These are phyloP conservation scores for Eimeria sp. DNA, from an alignment of 169 alveolate genomes.

Conservation along the genomic window DNA sequence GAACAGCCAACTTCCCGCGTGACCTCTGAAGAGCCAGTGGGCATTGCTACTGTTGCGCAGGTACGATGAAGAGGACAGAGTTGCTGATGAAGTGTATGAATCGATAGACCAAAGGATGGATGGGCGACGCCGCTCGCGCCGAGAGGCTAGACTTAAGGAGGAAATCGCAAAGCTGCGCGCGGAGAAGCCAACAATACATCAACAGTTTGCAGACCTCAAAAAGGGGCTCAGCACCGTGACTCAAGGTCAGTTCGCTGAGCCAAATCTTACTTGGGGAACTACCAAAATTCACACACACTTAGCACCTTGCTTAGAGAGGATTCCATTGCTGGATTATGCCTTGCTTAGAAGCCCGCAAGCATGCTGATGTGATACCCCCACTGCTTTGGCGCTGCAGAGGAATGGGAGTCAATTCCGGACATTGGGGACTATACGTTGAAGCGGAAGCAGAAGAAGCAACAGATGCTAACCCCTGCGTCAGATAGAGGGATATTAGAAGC, in stretches of 20 bases:
- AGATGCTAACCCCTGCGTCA: conserved; percentile 76
- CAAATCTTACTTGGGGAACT: neutral
- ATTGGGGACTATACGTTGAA: conserved; percentile 94
- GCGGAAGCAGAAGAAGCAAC: conserved; percentile 92
- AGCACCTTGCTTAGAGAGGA: neutral
- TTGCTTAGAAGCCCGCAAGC: neutral
- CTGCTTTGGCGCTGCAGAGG: conserved; percentile 87
- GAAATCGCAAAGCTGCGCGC: conserved; percentile 93
- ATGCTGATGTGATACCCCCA: neutral
- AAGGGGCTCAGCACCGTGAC: conserved; percentile 85
- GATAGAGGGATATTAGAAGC: conserved; percentile 77
- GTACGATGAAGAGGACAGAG: conserved; percentile 97
- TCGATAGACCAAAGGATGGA: conserved; percentile 95
- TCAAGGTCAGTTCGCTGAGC: conserved; percentile 43
- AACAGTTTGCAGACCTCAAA: conserved; percentile 85
- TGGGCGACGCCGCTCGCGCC: conserved; percentile 93
- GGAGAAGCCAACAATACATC: conserved; percentile 90
- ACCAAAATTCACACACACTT: neutral
- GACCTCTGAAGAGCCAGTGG: neutral
- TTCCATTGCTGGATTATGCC: neutral
- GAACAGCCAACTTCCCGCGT: neutral
- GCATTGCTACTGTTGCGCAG: conserved; percentile 58
- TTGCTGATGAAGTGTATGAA: conserved; percentile 96
- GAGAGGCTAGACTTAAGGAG: conserved; percentile 94
- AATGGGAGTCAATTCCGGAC: conserved; percentile 99